Evolutionary conservation across 371 early-diverging fungal species (phyloP).

Genomic region (Mortierella sp.): DNA sequence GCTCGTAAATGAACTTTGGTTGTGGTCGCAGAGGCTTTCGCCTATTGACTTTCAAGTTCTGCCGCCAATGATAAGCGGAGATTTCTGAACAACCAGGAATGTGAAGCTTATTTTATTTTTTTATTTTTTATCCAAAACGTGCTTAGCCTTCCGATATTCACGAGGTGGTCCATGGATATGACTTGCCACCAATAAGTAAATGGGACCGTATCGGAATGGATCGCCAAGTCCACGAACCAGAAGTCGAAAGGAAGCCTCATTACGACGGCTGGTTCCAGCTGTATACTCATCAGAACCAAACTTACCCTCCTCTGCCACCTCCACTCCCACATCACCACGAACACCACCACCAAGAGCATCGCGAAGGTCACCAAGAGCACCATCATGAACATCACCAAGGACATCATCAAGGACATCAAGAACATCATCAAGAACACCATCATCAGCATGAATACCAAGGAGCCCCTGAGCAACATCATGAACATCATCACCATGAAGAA

Average conservation of each 20-base stretch:
- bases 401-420: constrained; percentile 10
- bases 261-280: constrained; percentile 54
- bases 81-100: not conserved
- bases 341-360: constrained; percentile 12
- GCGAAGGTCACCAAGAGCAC: constrained; percentile 11
- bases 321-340: constrained; percentile 14
- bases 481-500: not conserved
- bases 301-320: constrained; percentile 6
- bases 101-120: not conserved
- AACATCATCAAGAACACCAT: constrained; percentile 12
- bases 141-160: constrained; percentile 52
- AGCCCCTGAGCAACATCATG: constrained; percentile 16
- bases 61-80: constrained; percentile 1
- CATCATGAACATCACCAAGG: constrained; percentile 20
- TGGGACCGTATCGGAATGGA: constrained; percentile 51
- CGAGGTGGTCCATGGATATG: constrained; percentile 51
- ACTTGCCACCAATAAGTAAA: constrained; percentile 37
- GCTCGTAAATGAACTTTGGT: no score
- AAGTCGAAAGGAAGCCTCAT: constrained; percentile 26
- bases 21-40: not conserved
- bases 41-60: not conserved
- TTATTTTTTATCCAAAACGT: not conserved
- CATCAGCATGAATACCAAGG: constrained; percentile 20
- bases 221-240: constrained; percentile 22
- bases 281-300: constrained; percentile 42